phyloP scores from a whole-genome alignment of 169 alveolate genomes.

The Plasmodium vivax region DNA sequence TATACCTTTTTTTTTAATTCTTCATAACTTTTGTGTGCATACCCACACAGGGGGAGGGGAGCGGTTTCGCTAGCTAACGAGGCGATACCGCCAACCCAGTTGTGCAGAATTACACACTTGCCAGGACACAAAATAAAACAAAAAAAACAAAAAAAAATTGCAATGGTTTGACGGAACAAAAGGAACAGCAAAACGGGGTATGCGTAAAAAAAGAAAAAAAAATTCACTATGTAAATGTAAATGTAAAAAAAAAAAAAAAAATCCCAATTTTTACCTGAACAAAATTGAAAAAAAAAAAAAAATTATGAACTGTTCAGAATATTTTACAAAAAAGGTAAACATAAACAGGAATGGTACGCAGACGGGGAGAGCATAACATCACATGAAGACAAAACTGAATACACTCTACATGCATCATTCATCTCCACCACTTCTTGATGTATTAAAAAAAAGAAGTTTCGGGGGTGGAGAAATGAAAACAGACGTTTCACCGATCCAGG shows the following conservation, averaged over 20 bases:
- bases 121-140: not conserved
- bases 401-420: not conserved
- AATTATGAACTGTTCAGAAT: slow-evolving; percentile 1
- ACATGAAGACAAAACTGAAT: not conserved
- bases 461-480: not conserved
- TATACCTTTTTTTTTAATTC: not conserved
- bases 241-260: not conserved
- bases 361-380: not conserved
- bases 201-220: not conserved
- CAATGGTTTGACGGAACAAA: not conserved
- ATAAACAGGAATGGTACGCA: not conserved
- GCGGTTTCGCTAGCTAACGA: not conserved
- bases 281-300: slow-evolving; percentile 4
- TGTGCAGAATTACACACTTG: not conserved
- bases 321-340: not conserved
- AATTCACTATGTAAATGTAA: not conserved
- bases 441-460: not conserved
- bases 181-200: not conserved
- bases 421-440: not conserved
- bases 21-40: slow-evolving; percentile 12
- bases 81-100: not conserved
- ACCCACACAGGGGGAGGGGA: not conserved
- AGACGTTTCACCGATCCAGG: not conserved
- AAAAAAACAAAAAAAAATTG: not conserved
- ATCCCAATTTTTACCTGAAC: not conserved